Base-by-base conservation (phyloP, 106 monocot genomes). In the Dendrobium officinale region DNA sequence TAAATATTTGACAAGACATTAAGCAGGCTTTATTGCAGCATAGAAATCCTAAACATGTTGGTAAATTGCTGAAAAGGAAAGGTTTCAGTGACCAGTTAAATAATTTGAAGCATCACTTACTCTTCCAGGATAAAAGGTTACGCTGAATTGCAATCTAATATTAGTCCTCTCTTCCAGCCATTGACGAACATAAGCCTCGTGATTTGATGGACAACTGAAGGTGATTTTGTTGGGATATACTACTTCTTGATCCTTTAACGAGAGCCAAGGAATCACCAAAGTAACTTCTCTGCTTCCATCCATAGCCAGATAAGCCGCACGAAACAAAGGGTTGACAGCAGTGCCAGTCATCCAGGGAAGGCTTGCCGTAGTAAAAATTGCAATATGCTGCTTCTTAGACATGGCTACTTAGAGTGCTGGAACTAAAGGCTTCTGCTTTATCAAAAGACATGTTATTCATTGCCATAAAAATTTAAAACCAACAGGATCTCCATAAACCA, bases 281-380 rank as follows among this genome's bases (percentile, higher is more conserved):
- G 89, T 90, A 17, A 90, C 89, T 74, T 86, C 84, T 80, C 87
- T 86, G 45, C 85, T 86, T 13, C 73, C 82, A 61, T 86, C 82
- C 24, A 76, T 85, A 2, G 89, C 86, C 45, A 90, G 74, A 78
- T 85, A 90, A n/a, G 84, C 87, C 47, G 89, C 89, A 24, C 89
- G 68, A 87, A 90, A 90, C 64, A 90, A 67, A 41, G 89, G 89
- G 75, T 90, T 90, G 22, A 90, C 87, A 40, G 89, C 86, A 56
- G 89, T 90, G 41, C 89, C 89, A 47, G 89, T 90, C 87, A 90
- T 86, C 89, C 89, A 90, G 45, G 89, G 89, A 68, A 90, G 86
- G 78, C 89, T 90, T 41, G 89, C 89, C 43, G 89, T 90, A 55
- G 89, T 87, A 42, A 90, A 84, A 40, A 90, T 87, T 22, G 86